Evolutionary conservation across 371 early-diverging fungal species (phyloP).

Genomic region (Syncephalastrum contaminatum): DNA sequence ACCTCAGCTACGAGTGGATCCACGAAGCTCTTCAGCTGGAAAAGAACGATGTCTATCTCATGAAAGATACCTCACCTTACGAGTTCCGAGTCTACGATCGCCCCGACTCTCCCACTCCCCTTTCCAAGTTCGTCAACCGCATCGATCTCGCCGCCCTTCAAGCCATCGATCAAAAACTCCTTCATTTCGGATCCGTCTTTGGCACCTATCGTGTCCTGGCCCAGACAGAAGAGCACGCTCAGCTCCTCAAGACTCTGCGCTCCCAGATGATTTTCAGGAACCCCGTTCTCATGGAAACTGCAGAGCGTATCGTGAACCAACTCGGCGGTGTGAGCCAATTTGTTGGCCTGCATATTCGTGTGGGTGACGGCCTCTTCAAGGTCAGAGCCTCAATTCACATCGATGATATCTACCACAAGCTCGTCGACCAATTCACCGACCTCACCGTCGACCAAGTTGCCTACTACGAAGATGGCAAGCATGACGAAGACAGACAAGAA

Average conservation of each 20-base stretch:
- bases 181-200: conserved; percentile 63
- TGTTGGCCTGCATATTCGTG: conserved; percentile 55
- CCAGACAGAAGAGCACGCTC: conserved; percentile 34
- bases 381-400: conserved; percentile 40
- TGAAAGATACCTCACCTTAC: conserved; percentile 52
- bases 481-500: conserved; percentile 42
- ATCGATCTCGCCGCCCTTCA: conserved; percentile 43
- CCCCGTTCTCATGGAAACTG: conserved; percentile 44
- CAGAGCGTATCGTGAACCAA: conserved; percentile 34
- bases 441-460: conserved; percentile 28
- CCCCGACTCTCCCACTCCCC: conserved; percentile 40
- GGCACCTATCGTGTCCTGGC: conserved; percentile 55
- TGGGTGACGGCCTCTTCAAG: conserved; percentile 54
- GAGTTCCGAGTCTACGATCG: conserved; percentile 54
- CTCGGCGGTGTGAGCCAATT: conserved; percentile 44
- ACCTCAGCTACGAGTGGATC: conserved; percentile 45
- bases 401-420: conserved; percentile 44
- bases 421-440: conserved; percentile 42
- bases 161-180: conserved; percentile 33
- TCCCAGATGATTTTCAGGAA: conserved; percentile 50
- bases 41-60: conserved; percentile 39
- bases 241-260: conserved; percentile 36
- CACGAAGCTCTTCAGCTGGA: conserved; percentile 18
- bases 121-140: conserved; percentile 42
- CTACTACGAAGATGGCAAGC: conserved; percentile 21